phyloP scores from a whole-genome alignment of 176 grass and related monocot species.

The Oryza glaberrima region DNA sequence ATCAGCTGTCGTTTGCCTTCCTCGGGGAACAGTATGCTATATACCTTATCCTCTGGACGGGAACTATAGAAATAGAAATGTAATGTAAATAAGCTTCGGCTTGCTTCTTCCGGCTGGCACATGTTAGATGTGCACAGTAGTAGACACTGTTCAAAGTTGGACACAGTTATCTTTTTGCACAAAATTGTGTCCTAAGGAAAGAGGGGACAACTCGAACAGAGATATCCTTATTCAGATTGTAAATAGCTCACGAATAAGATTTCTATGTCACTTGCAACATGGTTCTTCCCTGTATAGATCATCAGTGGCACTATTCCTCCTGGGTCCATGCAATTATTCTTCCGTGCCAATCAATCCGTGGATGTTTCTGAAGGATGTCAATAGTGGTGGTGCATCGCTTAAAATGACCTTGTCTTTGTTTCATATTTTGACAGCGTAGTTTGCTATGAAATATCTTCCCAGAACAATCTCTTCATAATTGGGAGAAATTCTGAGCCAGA shows the following conservation, averaged over 20 bases:
- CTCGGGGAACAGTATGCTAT: constrained; percentile 34
- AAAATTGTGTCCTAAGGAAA: constrained; percentile 64
- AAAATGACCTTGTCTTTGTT: background rate
- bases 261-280: constrained; percentile 10
- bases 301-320: background rate
- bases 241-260: constrained; percentile 49
- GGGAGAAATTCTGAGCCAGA: background rate
- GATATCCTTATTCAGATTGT: constrained; percentile 48
- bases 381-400: background rate
- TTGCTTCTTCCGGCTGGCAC: constrained; percentile 27
- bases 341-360: background rate
- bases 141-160: constrained; percentile 45
- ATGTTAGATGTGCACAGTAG: constrained; percentile 47
- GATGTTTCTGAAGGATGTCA: constrained; percentile 1
- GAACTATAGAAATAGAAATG: constrained; percentile 54
- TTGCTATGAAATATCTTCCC: background rate
- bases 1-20: constrained; percentile 35
- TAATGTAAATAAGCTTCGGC: constrained; percentile 82
- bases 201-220: constrained; percentile 32
- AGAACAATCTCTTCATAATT: background rate
- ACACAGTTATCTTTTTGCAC: constrained; percentile 49
- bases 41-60: constrained; percentile 48
- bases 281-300: constrained; percentile 25
- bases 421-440: background rate
- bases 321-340: background rate